A percentile compares a stretch with the other conserved stretches of the same genome.
These are phyloP conservation scores for Pseudonitzschia multistriata DNA, from an alignment of 108 stramenopile species.

Conservation along the genomic window DNA sequence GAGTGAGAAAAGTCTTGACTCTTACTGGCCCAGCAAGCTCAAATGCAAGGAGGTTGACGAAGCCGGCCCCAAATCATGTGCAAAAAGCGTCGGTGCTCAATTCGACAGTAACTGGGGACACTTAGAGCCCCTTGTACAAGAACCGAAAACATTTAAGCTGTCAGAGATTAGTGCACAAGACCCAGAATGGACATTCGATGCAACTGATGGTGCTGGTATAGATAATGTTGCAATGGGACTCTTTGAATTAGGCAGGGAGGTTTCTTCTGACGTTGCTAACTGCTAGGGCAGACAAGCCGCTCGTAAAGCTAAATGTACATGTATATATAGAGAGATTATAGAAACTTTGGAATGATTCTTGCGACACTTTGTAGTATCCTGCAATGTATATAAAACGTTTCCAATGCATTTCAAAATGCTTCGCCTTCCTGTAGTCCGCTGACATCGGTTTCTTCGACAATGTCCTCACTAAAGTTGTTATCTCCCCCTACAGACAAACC, in stretches of 20 bases:
- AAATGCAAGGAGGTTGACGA: slow-evolving; percentile 44
- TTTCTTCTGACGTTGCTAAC: background rate
- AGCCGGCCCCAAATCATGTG: background rate
- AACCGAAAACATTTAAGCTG: slow-evolving; percentile 33
- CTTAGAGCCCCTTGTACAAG: background rate
- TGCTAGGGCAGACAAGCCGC: background rate
- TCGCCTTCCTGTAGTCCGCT: slow-evolving; percentile 40
- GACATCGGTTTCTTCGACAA: slow-evolving; percentile 31
- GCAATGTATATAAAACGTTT: no score
- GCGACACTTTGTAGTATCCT: no score
- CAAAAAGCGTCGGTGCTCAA: slow-evolving; percentile 3
- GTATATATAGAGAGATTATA: no score
- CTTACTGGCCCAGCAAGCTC: slow-evolving; percentile 51
- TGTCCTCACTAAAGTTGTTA: background rate
- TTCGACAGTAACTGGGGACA: background rate
- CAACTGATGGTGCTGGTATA: slow-evolving; percentile 16
- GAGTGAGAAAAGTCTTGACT: slow-evolving; percentile 15
- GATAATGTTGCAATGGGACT: slow-evolving; percentile 33
- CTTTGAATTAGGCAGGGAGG: slow-evolving; percentile 21
- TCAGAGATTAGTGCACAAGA: slow-evolving; percentile 29
- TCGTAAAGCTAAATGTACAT: background rate
- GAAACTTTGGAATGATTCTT: no score
- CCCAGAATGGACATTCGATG: slow-evolving; percentile 41
- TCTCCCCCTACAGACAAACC: background rate
- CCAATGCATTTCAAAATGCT: slow-evolving; percentile 37